Base-by-base conservation (phyloP, 345 rosid genomes). In the Acer campestre region DNA sequence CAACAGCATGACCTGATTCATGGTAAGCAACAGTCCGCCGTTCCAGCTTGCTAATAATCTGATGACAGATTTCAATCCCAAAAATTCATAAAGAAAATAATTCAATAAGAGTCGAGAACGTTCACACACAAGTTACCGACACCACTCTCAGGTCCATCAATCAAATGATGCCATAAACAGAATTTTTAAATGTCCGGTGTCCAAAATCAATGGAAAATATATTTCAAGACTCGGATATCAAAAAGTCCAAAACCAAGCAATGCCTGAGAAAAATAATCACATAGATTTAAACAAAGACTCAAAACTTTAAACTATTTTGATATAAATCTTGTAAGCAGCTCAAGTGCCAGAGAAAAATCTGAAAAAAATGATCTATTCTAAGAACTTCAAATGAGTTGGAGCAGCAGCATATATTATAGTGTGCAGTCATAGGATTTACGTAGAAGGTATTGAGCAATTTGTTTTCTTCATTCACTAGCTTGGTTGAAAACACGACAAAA, bases 1-100 rank as follows among this genome's bases (percentile, higher is more conserved):
- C 81, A 74, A 87, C 86, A 73, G 88, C 90, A 76, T 89, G 88
- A 78, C 92, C 92, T n/a, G 91, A 84, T 82, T 86, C 91, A 82
- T 88, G 91, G 82, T 83, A 86, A 56, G 88, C 88, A 68, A 86
- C 87, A 29, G 92, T 86, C 76, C 79, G 71, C 66, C 86, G 58
- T 76, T 89, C 92, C 66, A 83, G 79, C 82, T 82, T 82, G 80
- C 92, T 89, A 75, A 85, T 85, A 76, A 85, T 87, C 85, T 79
- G 72, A 62, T 40, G 44, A 35, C 61, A 7, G 68, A 59, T 61
- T 42, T 31, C 40, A 56, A 73, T 16, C 25, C 56, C 9, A 49
- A 62, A 2, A 14, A 27, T n/a, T 53, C n/a, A 62, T 4, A 65
- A 49, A 18, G 18, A 29, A 13, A 65, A 65, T 48, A 75, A 29